These are phyloP conservation scores for Pichia sp. DNA, from an alignment of 1,139 yeast genomes.

Conservation along the genomic window DNA sequence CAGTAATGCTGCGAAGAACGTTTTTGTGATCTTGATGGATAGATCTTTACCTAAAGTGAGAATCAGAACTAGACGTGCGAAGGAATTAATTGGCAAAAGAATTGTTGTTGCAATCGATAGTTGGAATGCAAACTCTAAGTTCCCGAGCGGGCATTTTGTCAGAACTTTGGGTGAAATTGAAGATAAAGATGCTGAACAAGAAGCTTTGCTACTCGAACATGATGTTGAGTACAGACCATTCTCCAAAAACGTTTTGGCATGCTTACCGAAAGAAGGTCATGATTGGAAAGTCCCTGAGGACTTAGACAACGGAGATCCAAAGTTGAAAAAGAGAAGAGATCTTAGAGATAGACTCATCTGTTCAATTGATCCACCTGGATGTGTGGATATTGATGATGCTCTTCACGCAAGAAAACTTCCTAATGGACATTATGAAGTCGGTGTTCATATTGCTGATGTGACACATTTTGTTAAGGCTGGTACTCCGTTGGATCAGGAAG, in stretches of 20 bases:
- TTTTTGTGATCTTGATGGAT: conserved; percentile 87
- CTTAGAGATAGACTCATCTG: conserved; percentile 85
- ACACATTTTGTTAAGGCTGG: conserved; percentile 94
- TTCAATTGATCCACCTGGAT: conserved; percentile 95
- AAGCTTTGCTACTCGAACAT: conserved; percentile 86
- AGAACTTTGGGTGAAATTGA: conserved; percentile 86
- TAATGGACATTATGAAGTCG: conserved; percentile 93
- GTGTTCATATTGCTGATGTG: conserved; percentile 99
- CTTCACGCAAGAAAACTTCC: conserved; percentile 79
- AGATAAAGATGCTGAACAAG: conserved; percentile 93
- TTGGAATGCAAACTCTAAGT: conserved; percentile 80
- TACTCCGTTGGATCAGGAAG: conserved; percentile 90
- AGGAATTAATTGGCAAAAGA: conserved; percentile 75
- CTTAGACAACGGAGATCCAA: conserved; percentile 50
- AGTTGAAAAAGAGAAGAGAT: conserved; percentile 65
- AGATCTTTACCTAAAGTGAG: conserved; percentile 80
- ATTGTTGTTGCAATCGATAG: conserved; percentile 88
- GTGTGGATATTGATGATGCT: conserved; percentile 99
- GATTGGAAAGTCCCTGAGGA: conserved; percentile 82
- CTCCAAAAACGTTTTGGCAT: conserved; percentile 83
- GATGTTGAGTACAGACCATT: conserved; percentile 97
- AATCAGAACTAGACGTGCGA: conserved; percentile 81
- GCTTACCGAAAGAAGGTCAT: conserved; percentile 90
- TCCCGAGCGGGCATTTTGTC: conserved; percentile 94
- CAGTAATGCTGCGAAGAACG: conserved; percentile 61